phyloP scores from a whole-genome alignment of 2,329 filamentous ascomycete genomes.

The Phyllosticta citrichinensis region DNA sequence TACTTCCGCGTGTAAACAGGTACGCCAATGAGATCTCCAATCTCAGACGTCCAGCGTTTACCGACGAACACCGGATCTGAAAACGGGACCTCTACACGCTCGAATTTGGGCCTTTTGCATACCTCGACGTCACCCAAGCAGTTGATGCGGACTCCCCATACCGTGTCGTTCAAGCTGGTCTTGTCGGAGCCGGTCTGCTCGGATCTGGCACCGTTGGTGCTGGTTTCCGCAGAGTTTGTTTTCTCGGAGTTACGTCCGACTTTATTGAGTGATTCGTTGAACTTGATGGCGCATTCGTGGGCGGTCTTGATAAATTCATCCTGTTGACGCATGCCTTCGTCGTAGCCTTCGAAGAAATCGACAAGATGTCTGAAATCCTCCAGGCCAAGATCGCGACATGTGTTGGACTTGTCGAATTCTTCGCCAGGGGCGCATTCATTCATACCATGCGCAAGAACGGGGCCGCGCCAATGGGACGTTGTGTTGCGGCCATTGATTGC shows the following conservation, averaged over 20 bases:
- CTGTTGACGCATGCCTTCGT: too few species aligned
- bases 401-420: too few species aligned
- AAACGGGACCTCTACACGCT: neutral
- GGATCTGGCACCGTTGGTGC: too few species aligned
- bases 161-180: neutral
- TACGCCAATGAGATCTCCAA: neutral
- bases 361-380: neutral
- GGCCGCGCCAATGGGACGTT: slow-evolving; percentile 11
- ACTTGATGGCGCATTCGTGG: too few species aligned
- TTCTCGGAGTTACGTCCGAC: too few species aligned
- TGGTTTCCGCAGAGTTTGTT: too few species aligned
- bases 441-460: slow-evolving; percentile 4
- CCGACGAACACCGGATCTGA: neutral
- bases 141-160: neutral
- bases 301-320: too few species aligned
- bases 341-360: neutral
- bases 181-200: too few species aligned
- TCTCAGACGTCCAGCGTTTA: neutral
- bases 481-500: neutral
- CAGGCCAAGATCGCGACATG: neutral
- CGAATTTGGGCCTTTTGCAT: neutral
- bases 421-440: too few species aligned
- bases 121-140: neutral
- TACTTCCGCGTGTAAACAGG: neutral
- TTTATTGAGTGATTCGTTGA: too few species aligned